Percentiles rank a stretch among this genome's conserved stretches.
These are phyloP conservation scores for Penicillium brasilianum DNA, from an alignment of 2,329 filamentous ascomycete species.

Conservation along the genomic window DNA sequence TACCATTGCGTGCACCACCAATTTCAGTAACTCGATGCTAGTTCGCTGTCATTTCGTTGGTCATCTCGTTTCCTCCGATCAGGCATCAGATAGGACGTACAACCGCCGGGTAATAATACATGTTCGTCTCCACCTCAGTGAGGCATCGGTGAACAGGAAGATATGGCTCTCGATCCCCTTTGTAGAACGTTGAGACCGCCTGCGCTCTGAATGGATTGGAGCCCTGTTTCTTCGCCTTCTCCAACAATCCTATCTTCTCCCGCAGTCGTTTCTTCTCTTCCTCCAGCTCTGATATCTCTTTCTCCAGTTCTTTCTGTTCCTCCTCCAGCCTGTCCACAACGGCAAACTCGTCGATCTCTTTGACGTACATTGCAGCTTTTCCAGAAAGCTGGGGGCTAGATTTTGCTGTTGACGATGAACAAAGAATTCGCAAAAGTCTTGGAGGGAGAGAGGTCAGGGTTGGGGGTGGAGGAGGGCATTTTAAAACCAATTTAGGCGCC, in stretches of 20 bases:
- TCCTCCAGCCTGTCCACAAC: background rate
- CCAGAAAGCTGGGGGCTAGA: background rate
- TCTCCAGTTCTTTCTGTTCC: background rate
- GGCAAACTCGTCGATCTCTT: background rate
- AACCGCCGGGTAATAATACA: background rate
- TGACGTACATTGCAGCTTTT: background rate
- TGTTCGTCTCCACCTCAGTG: background rate
- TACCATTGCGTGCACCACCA: constrained; percentile 54
- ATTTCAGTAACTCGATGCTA: constrained; percentile 55
- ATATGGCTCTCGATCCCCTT: too few species aligned
- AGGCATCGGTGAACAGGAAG: background rate
- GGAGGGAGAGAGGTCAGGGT: background rate
- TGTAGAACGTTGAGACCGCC: background rate
- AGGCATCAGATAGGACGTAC: background rate
- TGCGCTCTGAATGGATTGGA: background rate
- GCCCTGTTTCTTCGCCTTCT: too few species aligned
- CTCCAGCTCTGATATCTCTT: background rate
- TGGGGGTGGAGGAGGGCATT: background rate
- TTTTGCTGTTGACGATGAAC: background rate
- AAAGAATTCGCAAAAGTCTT: background rate
- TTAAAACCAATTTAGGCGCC: background rate
- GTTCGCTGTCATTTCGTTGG: constrained; percentile 42
- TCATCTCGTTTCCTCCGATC: background rate
- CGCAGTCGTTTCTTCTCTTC: background rate
- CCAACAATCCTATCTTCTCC: background rate